Base-by-base conservation (phyloP, 345 rosid genomes). In the Crucihimalaya himalaica region DNA sequence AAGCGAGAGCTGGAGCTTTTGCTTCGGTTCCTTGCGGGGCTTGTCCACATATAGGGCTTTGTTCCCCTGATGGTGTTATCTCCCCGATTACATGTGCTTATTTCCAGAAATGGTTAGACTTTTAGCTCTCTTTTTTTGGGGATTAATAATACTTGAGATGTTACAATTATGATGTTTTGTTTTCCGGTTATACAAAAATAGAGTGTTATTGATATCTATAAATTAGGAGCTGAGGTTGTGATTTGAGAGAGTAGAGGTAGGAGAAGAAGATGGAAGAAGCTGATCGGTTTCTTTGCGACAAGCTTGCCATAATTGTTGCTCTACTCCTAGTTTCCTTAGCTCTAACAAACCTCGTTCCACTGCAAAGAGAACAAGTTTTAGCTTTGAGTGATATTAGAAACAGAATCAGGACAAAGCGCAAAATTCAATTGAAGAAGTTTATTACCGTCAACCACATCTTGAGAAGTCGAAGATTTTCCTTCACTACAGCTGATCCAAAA, bases 241-340 rank as follows among this genome's bases (percentile, higher is more conserved):
- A 57, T 27, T 74, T 54, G 66, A 37, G 58, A 61, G 64, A 42
- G 70, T 75, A 53, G 74, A 71, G 21, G 73, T 70, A 51, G 77
- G 68, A 43, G 77, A 77, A 20, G 76, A 58, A 57, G 68, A 39
- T 51, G 70, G 73, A 13, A 2, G 28, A 18, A 11, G 79, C 15
- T 74, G 83, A 64, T 86, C 90, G 42, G 78, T 86, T 74, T 87
- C 92, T 78, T 71, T 85, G 69, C 98, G 84, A 70, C 93, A 89
- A 23, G 97, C 93, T 88, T 89, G 93, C 97, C 98, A 93, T 3
- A 93, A 81, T 70, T 87, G 96, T 62, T 84, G 93, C 77, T 93
- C 96, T 57, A 93, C 85, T 65, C 92, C 88, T 73, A 93, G 82
- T 81, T 93, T 93, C 86, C 87, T 81, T 73, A 93, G 83, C 84